Evolutionary conservation across 1,139 yeast genomes (phyloP), one percentile per base, ranked within the genome.

Genomic region (Lodderomyces elongisporus): DNA sequence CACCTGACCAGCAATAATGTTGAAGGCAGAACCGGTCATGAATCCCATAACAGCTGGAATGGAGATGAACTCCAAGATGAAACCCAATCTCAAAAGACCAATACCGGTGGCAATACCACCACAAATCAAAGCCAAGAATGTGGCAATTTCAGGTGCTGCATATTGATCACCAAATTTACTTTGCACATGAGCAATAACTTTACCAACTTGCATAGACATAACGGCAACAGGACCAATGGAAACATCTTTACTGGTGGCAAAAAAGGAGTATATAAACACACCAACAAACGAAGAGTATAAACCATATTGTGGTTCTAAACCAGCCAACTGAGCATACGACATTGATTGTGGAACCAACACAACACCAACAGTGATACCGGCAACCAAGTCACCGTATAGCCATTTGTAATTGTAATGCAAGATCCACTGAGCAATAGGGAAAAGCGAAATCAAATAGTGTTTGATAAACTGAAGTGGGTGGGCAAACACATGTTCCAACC

Each of bases 161-260:
- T 71, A 72, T 41, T 64, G 62, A 28, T 57, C 67, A 31, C 59
- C 58, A 27, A 35, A 49, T 34, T 54, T 47, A 5, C 35, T 46
- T 40, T 75, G 74, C 9, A 88, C 93, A 35, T 69, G 67, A 21
- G 75, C 73, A 37, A 88, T 71, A 33, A 85, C 89, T 54, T 82
- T 85, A 30, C 89, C 78, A 20, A 85, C 88, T 56, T 88, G 89
- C 44, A 79, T 58, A 10, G 95, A 85, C 96, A 89, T 88, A 41
- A 89, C 96, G 2, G 97, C 97, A 25, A 89, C 97, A 4, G 97
- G 96, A 21, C 96, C 97, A 49, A 89, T 88, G 41, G 93, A 83
- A 29, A 89, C 95, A 67, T 89, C 97, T 60, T 88, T 89, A 14
- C 95, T 84, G 13, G 96, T 89, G 12, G 96, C 97, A 56, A 89